phyloP scores from a whole-genome alignment of 1,284 basidiomycete genomes.

The Tilletia caries region DNA sequence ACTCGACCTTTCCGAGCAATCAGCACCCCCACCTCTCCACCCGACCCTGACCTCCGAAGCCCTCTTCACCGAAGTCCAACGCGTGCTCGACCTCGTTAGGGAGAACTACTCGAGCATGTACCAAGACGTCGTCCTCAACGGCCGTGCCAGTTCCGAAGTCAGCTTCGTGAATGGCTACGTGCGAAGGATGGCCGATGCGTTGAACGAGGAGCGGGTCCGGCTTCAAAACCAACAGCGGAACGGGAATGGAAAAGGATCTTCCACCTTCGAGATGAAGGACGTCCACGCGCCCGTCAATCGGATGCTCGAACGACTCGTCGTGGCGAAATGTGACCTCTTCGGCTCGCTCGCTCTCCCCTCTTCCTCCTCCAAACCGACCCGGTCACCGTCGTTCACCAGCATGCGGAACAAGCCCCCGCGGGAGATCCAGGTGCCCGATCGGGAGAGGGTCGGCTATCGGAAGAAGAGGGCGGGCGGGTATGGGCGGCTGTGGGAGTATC shows the following conservation, averaged over 20 bases:
- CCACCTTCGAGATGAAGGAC: background rate
- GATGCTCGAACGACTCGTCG: conserved; percentile 9
- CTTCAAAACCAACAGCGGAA: background rate
- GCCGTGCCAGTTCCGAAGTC: conserved; percentile 7
- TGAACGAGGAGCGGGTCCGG: conserved; percentile 1
- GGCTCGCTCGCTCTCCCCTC: background rate
- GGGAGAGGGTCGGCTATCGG: background rate
- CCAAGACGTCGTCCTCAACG: conserved; percentile 14
- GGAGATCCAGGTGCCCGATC: background rate
- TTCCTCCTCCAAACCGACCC: background rate
- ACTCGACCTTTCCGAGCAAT: conserved; percentile 23
- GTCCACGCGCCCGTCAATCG: background rate
- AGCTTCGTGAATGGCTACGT: conserved; percentile 13
- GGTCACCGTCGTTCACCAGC: background rate
- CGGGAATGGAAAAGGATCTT: background rate
- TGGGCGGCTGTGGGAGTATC: background rate
- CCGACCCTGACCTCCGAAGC: conserved; percentile 33
- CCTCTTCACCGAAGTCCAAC: conserved; percentile 37
- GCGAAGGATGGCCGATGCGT: background rate
- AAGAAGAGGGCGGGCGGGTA: background rate
- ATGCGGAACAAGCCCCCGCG: background rate
- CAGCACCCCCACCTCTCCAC: conserved; percentile 33
- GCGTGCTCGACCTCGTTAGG: conserved; percentile 32
- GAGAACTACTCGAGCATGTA: conserved; percentile 49
- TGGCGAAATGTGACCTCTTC: conserved; percentile 8